phyloP scores from a whole-genome alignment of 441 rosid genomes.

The Erysimum pusillum region DNA sequence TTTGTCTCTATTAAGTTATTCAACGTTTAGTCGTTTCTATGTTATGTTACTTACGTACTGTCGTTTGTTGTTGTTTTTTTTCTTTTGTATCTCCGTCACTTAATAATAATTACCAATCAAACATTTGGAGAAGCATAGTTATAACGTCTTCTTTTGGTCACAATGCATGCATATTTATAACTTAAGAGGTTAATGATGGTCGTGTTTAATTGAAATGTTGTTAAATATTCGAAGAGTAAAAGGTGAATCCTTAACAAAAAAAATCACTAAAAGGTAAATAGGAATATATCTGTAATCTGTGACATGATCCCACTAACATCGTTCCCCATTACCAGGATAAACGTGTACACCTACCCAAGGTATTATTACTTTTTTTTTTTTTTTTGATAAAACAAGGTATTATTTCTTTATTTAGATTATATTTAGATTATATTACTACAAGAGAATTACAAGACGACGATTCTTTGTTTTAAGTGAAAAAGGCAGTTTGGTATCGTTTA shows the following conservation, averaged over 20 bases:
- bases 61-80: constrained; percentile 1
- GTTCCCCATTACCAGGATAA: background rate
- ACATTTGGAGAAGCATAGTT: background rate
- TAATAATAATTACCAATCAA: constrained; percentile 4
- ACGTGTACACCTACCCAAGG: background rate
- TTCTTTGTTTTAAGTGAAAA: no score
- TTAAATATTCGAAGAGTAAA: background rate
- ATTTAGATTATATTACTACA: no score
- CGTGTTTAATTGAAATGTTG: constrained; percentile 1
- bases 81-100: background rate
- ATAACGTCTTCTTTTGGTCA: background rate
- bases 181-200: background rate
- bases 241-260: background rate
- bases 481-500: no score
- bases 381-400: no score
- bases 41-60: background rate
- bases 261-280: background rate
- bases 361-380: no score
- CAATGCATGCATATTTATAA: background rate
- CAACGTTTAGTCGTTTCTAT: constrained; percentile 6
- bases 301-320: background rate
- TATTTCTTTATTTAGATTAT: no score
- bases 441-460: no score
- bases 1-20: background rate
- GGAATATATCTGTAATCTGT: no score